Evolutionary conservation across 257 asterid genomes (phyloP).

Genomic region (Prunella vulgaris): DNA sequence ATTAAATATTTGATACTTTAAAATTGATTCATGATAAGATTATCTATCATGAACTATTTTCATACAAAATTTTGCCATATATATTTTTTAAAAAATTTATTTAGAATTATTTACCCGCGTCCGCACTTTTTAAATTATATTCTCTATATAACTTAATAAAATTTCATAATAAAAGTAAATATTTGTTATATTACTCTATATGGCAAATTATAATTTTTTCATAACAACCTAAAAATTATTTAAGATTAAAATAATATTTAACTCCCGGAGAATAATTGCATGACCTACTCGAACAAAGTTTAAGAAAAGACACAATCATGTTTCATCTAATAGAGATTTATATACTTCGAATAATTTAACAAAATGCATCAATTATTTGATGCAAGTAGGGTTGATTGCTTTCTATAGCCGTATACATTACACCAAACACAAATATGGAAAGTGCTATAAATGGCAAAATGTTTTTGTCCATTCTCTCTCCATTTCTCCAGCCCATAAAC

Average conservation of each 20-base stretch:
- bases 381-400: neutral
- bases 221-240: neutral
- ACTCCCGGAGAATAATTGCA: neutral
- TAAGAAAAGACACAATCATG: slow-evolving; percentile 16
- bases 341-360: neutral
- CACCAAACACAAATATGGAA: neutral
- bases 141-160: no score
- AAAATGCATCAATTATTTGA: neutral
- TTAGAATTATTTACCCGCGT: no score
- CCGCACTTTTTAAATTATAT: no score
- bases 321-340: neutral
- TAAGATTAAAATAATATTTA: neutral
- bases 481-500: neutral
- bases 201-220: neutral
- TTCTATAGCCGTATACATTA: neutral
- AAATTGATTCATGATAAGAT: no score
- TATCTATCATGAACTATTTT: no score
- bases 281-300: neutral
- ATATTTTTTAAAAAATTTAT: no score
- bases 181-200: neutral
- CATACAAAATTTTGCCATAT: no score
- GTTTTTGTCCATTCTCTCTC: neutral
- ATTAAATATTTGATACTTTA: no score
- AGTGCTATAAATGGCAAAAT: neutral
- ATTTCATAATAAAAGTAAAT: no score